Evolutionary conservation across 2,329 filamentous ascomycete genomes (phyloP).

Genomic region (Sclerotinia minor): DNA sequence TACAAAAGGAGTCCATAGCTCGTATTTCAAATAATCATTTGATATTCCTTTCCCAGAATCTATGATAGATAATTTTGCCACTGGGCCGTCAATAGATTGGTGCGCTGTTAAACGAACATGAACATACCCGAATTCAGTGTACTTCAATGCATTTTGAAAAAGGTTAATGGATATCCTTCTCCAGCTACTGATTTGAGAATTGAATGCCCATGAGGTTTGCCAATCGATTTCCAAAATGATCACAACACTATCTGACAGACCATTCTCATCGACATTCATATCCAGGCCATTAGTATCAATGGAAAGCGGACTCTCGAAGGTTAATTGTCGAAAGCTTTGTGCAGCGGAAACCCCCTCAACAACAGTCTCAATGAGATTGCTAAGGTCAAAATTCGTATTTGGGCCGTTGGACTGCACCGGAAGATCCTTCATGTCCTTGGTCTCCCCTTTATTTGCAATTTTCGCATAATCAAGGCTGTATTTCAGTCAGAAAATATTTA

Average conservation of each 20-base stretch:
- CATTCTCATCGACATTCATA: neutral
- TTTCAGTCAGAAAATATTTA: conserved; percentile 39
- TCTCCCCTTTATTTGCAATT: conserved; percentile 26
- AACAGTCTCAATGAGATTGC: conserved; percentile 34
- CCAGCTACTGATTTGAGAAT: conserved; percentile 53
- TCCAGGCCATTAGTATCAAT: neutral
- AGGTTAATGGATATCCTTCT: conserved; percentile 59
- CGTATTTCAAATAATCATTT: conserved; percentile 57
- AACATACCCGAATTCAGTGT: conserved; percentile 54
- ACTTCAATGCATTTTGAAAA: conserved; percentile 63
- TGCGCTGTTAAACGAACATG: conserved; percentile 43
- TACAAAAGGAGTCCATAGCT: conserved; percentile 59
- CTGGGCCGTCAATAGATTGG: neutral
- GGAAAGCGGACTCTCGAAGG: conserved; percentile 7
- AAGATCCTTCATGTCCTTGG: conserved; percentile 12
- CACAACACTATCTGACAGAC: conserved; percentile 36
- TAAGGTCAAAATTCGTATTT: conserved; percentile 28
- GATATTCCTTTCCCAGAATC: conserved; percentile 66
- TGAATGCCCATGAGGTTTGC: conserved; percentile 53
- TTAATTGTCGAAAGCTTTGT: conserved; percentile 28
- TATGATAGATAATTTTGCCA: conserved; percentile 48
- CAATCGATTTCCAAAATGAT: conserved; percentile 45
- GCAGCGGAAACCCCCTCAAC: conserved; percentile 35
- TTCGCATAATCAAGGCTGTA: conserved; percentile 41
- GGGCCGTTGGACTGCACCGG: conserved; percentile 8